Conservation (phyloP, 2,329 filamentous ascomycete genomes). For the Apiospora marii region DNA sequence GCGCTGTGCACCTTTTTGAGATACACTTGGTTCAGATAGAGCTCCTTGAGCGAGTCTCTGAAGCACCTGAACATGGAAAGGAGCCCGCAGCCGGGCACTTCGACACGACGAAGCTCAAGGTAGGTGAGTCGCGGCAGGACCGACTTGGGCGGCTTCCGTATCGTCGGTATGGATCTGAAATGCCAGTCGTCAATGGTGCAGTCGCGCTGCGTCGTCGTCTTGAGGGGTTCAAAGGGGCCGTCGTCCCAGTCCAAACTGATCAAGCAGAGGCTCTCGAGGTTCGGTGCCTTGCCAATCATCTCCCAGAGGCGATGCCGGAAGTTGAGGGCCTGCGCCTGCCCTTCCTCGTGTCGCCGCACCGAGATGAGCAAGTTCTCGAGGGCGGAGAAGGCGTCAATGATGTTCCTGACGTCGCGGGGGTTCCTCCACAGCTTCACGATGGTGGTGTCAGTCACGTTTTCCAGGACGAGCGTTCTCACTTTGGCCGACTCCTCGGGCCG, state of each 20-base stretch:
- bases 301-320: slow-evolving; percentile 59
- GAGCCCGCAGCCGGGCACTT: slow-evolving; percentile 48
- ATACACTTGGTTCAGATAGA: slow-evolving; percentile 55
- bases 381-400: slow-evolving; percentile 50
- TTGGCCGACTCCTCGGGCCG: slow-evolving; percentile 52
- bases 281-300: slow-evolving; percentile 53
- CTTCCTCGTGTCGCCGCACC: slow-evolving; percentile 53
- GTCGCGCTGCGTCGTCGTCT: slow-evolving; percentile 48
- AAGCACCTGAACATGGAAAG: slow-evolving; percentile 45
- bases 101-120: slow-evolving; percentile 53
- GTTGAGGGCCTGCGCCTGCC: slow-evolving; percentile 42
- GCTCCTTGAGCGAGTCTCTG: slow-evolving; percentile 50
- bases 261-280: slow-evolving; percentile 56
- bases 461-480: slow-evolving; percentile 56
- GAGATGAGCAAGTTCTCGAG: slow-evolving; percentile 56
- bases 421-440: slow-evolving; percentile 59
- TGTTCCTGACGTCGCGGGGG: slow-evolving; percentile 58
- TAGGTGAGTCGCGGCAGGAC: slow-evolving; percentile 48
- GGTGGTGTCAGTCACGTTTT: slow-evolving; percentile 58
- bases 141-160: slow-evolving; percentile 40
- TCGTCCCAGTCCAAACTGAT: slow-evolving; percentile 54
- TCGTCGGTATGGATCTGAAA: slow-evolving; percentile 46
- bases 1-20: slow-evolving; percentile 50
- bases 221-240: slow-evolving; percentile 46
- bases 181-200: slow-evolving; percentile 49